phyloP scores from a whole-genome alignment of 345 rosid species.

The Sisymbrium altissimum region DNA sequence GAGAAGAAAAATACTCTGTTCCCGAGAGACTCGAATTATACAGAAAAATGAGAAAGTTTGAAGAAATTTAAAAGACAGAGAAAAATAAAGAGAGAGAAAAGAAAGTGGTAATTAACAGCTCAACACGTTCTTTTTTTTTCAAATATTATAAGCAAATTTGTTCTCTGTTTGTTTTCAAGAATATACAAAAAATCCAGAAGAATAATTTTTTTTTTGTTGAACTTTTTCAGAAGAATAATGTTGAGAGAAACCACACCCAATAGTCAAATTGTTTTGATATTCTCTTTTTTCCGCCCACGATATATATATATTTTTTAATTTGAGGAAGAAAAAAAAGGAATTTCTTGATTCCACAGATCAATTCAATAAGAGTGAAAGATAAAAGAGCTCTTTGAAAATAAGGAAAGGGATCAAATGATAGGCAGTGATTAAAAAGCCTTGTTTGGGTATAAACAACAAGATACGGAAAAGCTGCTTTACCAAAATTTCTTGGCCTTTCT shows the following conservation, averaged over 20 bases:
- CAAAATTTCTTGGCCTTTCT: neutral
- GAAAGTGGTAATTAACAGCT: constrained; percentile 49
- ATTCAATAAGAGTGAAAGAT: neutral
- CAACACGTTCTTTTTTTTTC: constrained; percentile 51
- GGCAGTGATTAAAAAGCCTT: neutral
- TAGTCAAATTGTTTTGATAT: constrained; percentile 14
- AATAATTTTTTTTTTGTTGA: too few relatives aligned
- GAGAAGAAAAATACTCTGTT: constrained; percentile 25
- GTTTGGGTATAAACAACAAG: neutral
- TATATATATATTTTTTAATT: too few relatives aligned
- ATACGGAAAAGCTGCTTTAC: neutral
- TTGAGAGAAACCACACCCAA: constrained; percentile 12
- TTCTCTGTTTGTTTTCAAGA: neutral
- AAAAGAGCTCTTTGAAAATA: neutral
- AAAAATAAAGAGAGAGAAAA: constrained; percentile 1
- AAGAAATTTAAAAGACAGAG: neutral
- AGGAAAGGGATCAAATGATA: constrained; percentile 3
- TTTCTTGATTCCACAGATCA: neutral
- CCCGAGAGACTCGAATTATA: constrained; percentile 19
- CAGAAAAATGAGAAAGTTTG: neutral
- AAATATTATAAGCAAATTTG: neutral
- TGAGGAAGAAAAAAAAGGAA: neutral
- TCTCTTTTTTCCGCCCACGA: neutral
- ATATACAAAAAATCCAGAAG: constrained; percentile 22
- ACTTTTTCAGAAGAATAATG: constrained; percentile 25